Evolutionary conservation across 257 asterid genomes (phyloP), one percentile per base, ranked within the genome.

Genomic region (Solanum acaule): DNA sequence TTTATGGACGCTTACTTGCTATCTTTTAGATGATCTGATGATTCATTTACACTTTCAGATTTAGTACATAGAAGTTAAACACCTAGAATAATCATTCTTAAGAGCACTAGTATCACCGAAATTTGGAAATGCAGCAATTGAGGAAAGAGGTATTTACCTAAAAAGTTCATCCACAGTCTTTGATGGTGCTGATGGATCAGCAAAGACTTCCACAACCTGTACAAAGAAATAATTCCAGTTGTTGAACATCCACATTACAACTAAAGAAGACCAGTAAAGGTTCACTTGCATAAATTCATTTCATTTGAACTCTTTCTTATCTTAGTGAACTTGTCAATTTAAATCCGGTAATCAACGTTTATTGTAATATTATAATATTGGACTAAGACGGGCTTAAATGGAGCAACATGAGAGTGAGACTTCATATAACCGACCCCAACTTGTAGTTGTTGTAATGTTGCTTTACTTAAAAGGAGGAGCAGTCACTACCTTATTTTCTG

Each of bases 121-220:
- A 75, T 37, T 23, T 73, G 31, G 34, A 65, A 56, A 63, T 34
- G 44, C 78, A 34, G 14, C 44, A 68, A 65, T 61, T 85, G 14
- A 88, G 70, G 70, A 61, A 44, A 38, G 71, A 38, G 31, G 72
- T 78, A 37, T 20, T 56, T 91, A 96, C 99, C 98, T 93, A 88
- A 97, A 92, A 83, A 90, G 96, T 88, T 97, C 98, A 31, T 87
- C 89, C 83, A 93, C 90, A 71, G 95, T 78, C 87, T 91, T 92
- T 10, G 91, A 88, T 40, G 97, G 90, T 86, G 98, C 99, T 46
- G 95, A 93, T 88, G 99, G 98, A 96, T 94, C 93, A 67, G 96
- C 90, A 86, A n/a, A 93, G 82, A 95, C 98, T 91, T 94, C 93
- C 89, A 97, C 98, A 89, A 95, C 99, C 99, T 96, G 89, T 34